Conservation (phyloP, 345 rosid genomes). For the Angophora floribunda region DNA sequence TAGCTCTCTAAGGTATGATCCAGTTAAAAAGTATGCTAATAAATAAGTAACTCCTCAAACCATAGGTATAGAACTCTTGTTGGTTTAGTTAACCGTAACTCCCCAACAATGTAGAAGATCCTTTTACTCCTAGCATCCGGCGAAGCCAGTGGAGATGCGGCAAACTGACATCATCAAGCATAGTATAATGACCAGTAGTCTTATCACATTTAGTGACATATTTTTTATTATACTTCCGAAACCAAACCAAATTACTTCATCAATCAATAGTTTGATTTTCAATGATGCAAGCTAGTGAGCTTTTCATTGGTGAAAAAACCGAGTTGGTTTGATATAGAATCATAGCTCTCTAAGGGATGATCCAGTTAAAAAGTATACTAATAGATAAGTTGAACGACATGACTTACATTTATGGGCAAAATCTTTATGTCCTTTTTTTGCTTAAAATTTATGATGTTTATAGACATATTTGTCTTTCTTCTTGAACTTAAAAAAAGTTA, state of each 20-base stretch:
- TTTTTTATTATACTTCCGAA: too few species aligned
- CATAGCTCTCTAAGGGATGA: neutral
- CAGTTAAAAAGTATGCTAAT: neutral
- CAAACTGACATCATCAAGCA: neutral
- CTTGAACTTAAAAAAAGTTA: too few species aligned
- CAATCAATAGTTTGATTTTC: too few species aligned
- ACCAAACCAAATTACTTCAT: too few species aligned
- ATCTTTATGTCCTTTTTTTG: too few species aligned
- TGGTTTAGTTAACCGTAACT: neutral
- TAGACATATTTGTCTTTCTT: too few species aligned
- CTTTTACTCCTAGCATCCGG: neutral
- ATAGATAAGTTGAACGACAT: too few species aligned
- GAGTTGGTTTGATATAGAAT: neutral
- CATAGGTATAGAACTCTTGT: neutral
- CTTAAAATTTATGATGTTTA: too few species aligned
- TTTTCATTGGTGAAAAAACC: too few species aligned
- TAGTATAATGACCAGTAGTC: too few species aligned
- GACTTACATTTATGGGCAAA: neutral
- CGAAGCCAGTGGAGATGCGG: neutral
- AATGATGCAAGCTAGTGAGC: too few species aligned
- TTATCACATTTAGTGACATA: too few species aligned
- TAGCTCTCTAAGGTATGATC: neutral
- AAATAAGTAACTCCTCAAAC: neutral
- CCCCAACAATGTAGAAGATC: neutral
- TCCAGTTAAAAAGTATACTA: neutral